Conservation (phyloP, 2,329 filamentous ascomycete genomes). For the Orbilia quercus region DNA sequence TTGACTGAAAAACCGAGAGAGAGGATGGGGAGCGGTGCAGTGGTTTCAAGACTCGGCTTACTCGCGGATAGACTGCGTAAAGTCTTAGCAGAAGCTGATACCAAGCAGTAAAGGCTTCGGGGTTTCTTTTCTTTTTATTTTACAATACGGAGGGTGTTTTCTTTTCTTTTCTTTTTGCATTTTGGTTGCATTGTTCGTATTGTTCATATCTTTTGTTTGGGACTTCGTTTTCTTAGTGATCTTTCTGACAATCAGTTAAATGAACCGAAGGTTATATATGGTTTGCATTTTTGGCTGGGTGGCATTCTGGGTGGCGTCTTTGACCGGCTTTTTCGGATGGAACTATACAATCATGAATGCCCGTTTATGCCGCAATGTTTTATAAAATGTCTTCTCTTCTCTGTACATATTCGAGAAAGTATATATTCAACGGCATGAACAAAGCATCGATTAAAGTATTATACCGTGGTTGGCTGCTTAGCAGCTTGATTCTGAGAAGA, state of each 20-base stretch:
- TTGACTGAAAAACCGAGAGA: slow-evolving; percentile 45
- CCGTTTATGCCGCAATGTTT: slow-evolving; percentile 6
- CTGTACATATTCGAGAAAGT: slow-evolving; percentile 14
- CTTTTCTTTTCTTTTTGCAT: background rate
- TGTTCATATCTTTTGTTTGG: background rate
- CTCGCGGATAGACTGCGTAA: slow-evolving; percentile 52
- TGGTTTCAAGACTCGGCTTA: slow-evolving; percentile 41
- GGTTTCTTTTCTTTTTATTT: background rate
- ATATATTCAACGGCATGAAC: no score
- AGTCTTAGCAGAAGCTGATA: slow-evolving; percentile 22
- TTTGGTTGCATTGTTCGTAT: background rate
- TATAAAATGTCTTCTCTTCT: background rate
- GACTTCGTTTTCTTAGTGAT: background rate
- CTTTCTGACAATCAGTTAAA: background rate
- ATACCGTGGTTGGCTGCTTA: no score
- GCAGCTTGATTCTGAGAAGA: no score
- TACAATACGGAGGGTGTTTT: background rate
- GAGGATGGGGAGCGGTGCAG: slow-evolving; percentile 40
- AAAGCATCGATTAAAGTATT: no score
- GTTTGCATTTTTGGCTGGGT: background rate
- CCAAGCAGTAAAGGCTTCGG: slow-evolving; percentile 17
- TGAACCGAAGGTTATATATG: background rate
- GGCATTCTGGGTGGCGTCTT: slow-evolving; percentile 6
- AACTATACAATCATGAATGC: background rate
- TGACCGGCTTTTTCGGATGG: background rate